Evolutionary conservation across 176 grass and related monocot species (phyloP).

Genomic region (Musa acuminata): DNA sequence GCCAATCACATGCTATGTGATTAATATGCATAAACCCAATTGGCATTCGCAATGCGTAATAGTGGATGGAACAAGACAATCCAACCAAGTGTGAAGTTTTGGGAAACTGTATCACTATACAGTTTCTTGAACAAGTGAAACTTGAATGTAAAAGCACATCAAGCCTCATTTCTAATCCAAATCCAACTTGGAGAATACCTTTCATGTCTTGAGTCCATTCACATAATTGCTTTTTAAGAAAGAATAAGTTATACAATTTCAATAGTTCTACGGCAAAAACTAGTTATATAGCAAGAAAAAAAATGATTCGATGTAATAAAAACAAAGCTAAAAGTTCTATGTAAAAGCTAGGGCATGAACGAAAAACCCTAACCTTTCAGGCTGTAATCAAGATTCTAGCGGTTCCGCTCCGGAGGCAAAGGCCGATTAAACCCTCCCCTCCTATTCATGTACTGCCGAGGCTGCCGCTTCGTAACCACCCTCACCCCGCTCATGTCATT

Average conservation of each 20-base stretch:
- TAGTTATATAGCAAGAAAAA: not conserved
- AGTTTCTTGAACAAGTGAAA: not conserved
- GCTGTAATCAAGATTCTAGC: slow-evolving; percentile 23
- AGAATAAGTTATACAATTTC: not conserved
- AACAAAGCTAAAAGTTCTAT: not conserved
- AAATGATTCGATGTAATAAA: not conserved
- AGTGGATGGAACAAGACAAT: too few relatives aligned
- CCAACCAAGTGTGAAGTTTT: too few relatives aligned
- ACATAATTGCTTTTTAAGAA: not conserved
- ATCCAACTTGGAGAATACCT: not conserved
- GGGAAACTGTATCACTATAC: too few relatives aligned
- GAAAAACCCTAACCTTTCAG: slow-evolving; percentile 18
- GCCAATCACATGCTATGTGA: too few relatives aligned
- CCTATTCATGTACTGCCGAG: slow-evolving; percentile 97
- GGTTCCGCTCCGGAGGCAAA: slow-evolving; percentile 63
- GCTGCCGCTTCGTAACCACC: slow-evolving; percentile 76
- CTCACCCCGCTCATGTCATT: slow-evolving; percentile 76
- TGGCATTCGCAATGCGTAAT: too few relatives aligned
- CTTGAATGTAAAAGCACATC: not conserved
- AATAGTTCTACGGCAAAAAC: not conserved
- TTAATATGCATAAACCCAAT: too few relatives aligned
- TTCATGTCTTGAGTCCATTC: not conserved
- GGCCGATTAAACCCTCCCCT: slow-evolving; percentile 90
- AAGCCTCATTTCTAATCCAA: not conserved
- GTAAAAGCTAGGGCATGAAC: not conserved